Base-by-base conservation (phyloP, 176 grass and related monocot species). In the Metroxylon sagu region DNA sequence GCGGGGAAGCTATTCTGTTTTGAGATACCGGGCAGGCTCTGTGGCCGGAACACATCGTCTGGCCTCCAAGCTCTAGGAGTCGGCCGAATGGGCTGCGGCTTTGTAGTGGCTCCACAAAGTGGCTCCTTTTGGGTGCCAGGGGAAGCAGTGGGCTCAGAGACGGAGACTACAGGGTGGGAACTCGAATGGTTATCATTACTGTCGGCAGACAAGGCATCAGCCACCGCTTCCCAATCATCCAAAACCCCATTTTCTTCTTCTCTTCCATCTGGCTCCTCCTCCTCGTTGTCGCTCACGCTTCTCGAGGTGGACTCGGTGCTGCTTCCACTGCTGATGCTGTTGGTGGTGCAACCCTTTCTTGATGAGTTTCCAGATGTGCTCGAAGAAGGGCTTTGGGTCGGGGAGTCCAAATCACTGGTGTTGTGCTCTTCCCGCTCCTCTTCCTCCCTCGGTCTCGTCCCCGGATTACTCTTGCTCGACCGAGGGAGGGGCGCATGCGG, bases 401-500 rank as follows among this genome's bases (percentile, higher is more conserved):
- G 81, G 3, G 75, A 89, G 39, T 95, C 85, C 1, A 79, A 68
- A 57, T 82, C 78, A 6, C 68, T 85, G 60, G 74, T 71, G 21
- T 70, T 66, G 35, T 77, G 8, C 16, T 50, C 2, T 58, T 65
- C 56, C 55, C 63, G 19, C 31, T 70, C 18, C 30, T 48, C 15
- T 3, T n/a, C 51, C 76, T 68, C 29, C 67, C 35, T 35, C 31
- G 16, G 62, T 77, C 14, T 76, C 74, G 49, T 78, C 80, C 39
- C 50, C 54, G 29, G 29, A 60, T 71, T 67, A 69, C 48, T 70
- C 61, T 18, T 70, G 74, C 30, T 29, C 17, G 21, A 29, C 4
- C 5, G 28, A 43, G 52, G 25, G n/a, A 17, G 28, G 0, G 51
- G 65, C 6, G 52, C 27, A 55, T 35, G 17, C 4, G 26, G 51